phyloP scores from a whole-genome alignment of 768 basidiomycete genomes.

The Xerocomellus dryophilus region DNA sequence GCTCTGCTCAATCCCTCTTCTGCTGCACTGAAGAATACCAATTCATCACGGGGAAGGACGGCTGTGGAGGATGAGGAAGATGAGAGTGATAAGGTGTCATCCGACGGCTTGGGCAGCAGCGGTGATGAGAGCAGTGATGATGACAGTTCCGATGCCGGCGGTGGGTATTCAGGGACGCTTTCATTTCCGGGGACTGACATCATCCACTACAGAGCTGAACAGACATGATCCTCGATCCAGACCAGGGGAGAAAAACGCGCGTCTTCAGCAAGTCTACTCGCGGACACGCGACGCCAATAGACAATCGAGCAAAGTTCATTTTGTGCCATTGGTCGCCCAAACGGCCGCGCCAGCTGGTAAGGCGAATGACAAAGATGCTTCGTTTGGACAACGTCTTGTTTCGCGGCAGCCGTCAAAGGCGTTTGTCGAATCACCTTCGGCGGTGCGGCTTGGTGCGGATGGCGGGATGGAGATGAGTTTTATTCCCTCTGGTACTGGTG shows the following conservation, averaged over 20 bases:
- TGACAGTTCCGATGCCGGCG: slow-evolving; percentile 59
- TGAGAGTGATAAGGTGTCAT: slow-evolving; percentile 70
- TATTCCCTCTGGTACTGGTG: slow-evolving; percentile 50
- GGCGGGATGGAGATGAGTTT: slow-evolving; percentile 85
- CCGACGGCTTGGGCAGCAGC: slow-evolving; percentile 48
- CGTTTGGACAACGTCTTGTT: slow-evolving; percentile 69
- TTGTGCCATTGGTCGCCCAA: slow-evolving; percentile 62
- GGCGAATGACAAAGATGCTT: slow-evolving; percentile 47
- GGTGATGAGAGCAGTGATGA: slow-evolving; percentile 44
- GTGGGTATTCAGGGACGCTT: slow-evolving; percentile 32
- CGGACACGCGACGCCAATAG: slow-evolving; percentile 44
- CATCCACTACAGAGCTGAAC: slow-evolving; percentile 41
- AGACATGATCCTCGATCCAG: slow-evolving; percentile 55
- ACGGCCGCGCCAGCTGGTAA: slow-evolving; percentile 26
- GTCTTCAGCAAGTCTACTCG: slow-evolving; percentile 44
- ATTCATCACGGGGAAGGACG: slow-evolving; percentile 52
- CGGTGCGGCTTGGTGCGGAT: slow-evolving; percentile 37
- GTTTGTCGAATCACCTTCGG: slow-evolving; percentile 14
- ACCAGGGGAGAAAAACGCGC: slow-evolving; percentile 47
- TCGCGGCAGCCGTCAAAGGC: slow-evolving; percentile 18
- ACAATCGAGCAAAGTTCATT: slow-evolving; percentile 48
- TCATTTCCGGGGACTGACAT: slow-evolving; percentile 16
- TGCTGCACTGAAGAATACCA: slow-evolving; percentile 49
- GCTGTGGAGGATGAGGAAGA: slow-evolving; percentile 89
- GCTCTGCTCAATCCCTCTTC: slow-evolving; percentile 91